These are phyloP conservation scores for Zizania latifolia DNA, from an alignment of 176 grass and related monocot genomes.

Conservation along the genomic window DNA sequence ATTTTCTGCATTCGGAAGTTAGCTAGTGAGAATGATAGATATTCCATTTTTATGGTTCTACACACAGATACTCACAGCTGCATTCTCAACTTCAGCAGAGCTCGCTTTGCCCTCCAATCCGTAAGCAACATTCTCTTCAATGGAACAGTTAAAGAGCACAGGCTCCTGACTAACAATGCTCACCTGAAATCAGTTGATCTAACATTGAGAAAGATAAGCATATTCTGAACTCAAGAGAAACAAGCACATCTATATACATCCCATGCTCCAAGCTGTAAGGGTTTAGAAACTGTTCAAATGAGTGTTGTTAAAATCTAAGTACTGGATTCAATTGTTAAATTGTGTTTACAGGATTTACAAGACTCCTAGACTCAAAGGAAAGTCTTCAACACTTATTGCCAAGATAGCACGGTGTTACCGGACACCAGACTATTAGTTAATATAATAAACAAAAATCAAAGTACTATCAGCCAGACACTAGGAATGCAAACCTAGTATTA, in stretches of 20 bases:
- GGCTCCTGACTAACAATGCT: conserved; percentile 99
- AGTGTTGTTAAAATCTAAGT: not conserved
- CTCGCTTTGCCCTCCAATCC: conserved; percentile 61
- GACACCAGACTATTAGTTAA: no score
- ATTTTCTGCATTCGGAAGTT: conserved; percentile 60
- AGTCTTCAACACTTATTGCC: no score
- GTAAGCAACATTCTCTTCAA: conserved; percentile 97
- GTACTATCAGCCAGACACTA: no score
- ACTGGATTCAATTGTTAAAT: not conserved
- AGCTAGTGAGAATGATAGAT: not conserved
- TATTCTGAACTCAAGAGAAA: not conserved
- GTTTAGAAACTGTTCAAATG: conserved; percentile 3
- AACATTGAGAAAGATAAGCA: conserved; percentile 6
- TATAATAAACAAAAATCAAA: no score
- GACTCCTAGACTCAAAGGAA: no score
- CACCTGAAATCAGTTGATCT: conserved; percentile 50
- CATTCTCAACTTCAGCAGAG: conserved; percentile 61
- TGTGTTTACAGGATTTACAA: not conserved
- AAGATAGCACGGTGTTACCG: no score
- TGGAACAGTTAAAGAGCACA: conserved; percentile 84
- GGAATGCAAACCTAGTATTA: no score
- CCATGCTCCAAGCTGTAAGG: not conserved
- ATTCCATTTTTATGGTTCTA: not conserved
- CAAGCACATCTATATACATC: not conserved
- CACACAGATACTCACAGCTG: conserved; percentile 59